A percentile compares a stretch with the other conserved stretches of the same genome.
Conservation (phyloP, 345 rosid species). For the Ceriops decandra region DNA sequence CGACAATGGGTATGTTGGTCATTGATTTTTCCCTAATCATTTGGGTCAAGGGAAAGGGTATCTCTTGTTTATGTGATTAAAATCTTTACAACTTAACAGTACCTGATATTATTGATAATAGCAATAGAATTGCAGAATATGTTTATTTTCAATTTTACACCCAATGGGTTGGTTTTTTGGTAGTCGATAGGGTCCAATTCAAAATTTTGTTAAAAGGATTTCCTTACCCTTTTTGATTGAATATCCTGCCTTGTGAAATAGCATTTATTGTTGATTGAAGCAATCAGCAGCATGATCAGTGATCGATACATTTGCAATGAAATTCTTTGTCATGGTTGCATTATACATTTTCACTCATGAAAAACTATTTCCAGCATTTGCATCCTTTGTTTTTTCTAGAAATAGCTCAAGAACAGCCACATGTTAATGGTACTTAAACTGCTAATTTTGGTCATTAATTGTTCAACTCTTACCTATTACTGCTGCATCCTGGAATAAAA, state of each 20-base stretch:
- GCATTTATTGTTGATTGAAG: background rate
- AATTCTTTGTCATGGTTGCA: too few relatives aligned
- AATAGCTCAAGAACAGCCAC: background rate
- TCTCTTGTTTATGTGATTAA: background rate
- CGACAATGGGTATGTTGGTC: conserved; percentile 77
- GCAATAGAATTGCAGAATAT: too few relatives aligned
- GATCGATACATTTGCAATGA: background rate
- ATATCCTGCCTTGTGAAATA: background rate
- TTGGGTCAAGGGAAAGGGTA: background rate
- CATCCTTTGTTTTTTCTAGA: background rate
- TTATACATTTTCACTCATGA: background rate
- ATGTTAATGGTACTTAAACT: background rate
- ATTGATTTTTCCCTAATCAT: background rate
- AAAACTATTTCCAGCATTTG: background rate
- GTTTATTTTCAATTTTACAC: too few relatives aligned
- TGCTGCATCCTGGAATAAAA: background rate
- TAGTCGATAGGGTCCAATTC: background rate
- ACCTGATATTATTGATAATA: too few relatives aligned
- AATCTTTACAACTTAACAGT: background rate
- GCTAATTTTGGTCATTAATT: background rate
- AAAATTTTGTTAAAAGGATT: background rate
- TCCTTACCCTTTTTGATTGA: background rate
- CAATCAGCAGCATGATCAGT: background rate
- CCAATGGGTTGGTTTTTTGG: background rate
- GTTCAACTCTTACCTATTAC: background rate